Percentiles rank a stretch among this genome's conserved stretches.
Conservation (phyloP, 805 yeast genomes). For the Suhomyces tanzawaensis region DNA sequence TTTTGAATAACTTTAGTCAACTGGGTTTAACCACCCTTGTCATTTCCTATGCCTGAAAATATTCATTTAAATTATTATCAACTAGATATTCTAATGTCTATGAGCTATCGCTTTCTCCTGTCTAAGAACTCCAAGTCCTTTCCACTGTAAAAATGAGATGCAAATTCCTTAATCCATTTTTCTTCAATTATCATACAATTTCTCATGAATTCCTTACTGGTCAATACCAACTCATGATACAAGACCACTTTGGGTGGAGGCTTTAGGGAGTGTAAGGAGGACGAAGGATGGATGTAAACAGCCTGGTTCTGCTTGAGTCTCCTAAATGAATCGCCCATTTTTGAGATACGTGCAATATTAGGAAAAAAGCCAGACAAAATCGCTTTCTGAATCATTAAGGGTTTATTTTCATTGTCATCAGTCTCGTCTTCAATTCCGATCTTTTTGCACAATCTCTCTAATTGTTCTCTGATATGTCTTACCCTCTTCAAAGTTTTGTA, state of each 20-base stretch:
- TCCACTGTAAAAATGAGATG: conserved; percentile 54
- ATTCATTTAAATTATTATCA: no score
- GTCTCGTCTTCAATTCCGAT: conserved; percentile 38
- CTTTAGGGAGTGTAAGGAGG: conserved; percentile 57
- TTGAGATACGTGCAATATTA: conserved; percentile 57
- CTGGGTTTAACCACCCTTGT: no score
- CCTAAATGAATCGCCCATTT: conserved; percentile 66
- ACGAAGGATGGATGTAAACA: conserved; percentile 86
- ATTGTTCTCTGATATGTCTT: conserved; percentile 67
- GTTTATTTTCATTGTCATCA: conserved; percentile 3
- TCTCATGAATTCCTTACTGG: conserved; percentile 87
- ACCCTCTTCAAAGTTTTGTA: conserved; percentile 69
- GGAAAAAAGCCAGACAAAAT: conserved; percentile 69
- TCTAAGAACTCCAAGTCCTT: conserved; percentile 23
- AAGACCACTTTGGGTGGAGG: conserved; percentile 75
- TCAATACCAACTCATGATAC: conserved; percentile 80
- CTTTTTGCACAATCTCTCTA: conserved; percentile 57
- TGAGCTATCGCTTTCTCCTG: not conserved
- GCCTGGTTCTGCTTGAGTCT: conserved; percentile 64
- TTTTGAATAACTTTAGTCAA: no score
- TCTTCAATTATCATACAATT: conserved; percentile 73
- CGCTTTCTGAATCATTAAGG: conserved; percentile 46
- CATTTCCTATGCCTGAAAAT: no score
- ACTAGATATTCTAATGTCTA: not conserved
- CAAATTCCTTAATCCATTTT: conserved; percentile 69